Evolutionary conservation across 1,139 yeast species (phyloP).

Genomic region (Pichia sp.): DNA sequence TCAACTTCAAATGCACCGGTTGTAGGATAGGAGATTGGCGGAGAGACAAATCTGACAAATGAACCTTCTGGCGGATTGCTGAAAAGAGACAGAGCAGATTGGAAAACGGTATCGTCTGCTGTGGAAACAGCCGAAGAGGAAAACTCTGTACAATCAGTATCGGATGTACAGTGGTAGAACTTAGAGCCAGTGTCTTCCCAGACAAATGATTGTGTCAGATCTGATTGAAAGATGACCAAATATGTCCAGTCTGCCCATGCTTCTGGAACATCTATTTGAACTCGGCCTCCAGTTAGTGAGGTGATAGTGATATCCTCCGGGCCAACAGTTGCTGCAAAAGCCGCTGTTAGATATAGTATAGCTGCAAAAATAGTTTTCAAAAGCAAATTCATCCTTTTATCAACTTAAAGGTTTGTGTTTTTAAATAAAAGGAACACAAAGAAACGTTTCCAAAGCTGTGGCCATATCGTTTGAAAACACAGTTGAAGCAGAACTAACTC

Average conservation of each 20-base stretch:
- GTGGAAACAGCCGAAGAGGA: conserved; percentile 1
- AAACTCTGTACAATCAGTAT: not conserved
- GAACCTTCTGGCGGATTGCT: conserved; percentile 4
- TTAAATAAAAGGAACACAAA: no score
- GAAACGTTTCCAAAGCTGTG: no score
- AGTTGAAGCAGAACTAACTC: no score
- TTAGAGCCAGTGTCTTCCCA: conserved; percentile 7
- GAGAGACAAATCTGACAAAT: conserved; percentile 10
- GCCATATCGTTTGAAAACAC: no score
- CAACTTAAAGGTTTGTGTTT: no score
- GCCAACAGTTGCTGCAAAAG: not conserved
- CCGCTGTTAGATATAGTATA: not conserved
- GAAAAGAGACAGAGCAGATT: conserved; percentile 1
- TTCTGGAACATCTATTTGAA: conserved; percentile 11
- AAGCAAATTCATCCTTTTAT: no score
- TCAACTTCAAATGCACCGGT: conserved; percentile 7
- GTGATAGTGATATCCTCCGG: not conserved
- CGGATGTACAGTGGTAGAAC: conserved; percentile 6
- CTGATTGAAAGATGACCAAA: conserved; percentile 4
- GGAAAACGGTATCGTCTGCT: conserved; percentile 3
- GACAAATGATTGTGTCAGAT: not conserved
- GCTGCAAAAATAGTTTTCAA: no score
- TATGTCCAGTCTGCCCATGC: conserved; percentile 2
- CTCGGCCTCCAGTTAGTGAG: conserved; percentile 2
- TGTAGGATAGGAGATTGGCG: conserved; percentile 7